Percentiles rank a stretch among this genome's conserved stretches.
These are phyloP conservation scores for Garcia nutans DNA, from an alignment of 345 rosid genomes.

Conservation along the genomic window DNA sequence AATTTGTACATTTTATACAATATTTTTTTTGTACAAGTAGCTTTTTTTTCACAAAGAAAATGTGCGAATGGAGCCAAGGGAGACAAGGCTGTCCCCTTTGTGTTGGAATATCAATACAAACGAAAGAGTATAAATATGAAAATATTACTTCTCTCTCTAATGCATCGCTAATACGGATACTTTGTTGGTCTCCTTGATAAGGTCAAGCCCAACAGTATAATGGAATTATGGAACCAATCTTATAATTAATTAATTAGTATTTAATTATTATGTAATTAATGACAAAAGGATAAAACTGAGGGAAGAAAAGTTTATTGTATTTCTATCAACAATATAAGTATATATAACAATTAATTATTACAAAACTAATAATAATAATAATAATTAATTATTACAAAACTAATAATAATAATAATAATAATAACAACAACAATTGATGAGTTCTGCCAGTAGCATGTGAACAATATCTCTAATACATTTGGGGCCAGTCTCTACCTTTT, in stretches of 20 bases:
- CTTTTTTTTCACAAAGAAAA: too few relatives aligned
- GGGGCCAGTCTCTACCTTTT: constrained; percentile 2
- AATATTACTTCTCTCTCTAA: constrained; percentile 15
- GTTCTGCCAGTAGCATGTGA: not conserved
- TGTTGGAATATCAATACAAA: constrained; percentile 34
- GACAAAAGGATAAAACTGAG: not conserved
- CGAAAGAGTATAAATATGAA: constrained; percentile 7
- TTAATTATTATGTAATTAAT: not conserved
- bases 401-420: too few relatives aligned
- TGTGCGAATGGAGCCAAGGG: constrained; percentile 34
- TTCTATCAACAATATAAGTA: not conserved
- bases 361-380: too few relatives aligned
- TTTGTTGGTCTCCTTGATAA: constrained; percentile 40
- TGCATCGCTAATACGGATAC: constrained; percentile 11
- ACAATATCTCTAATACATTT: not conserved
- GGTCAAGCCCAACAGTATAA: constrained; percentile 19
- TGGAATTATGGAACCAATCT: constrained; percentile 21
- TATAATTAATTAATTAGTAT: not conserved
- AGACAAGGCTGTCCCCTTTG: constrained; percentile 45
- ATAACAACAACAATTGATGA: too few relatives aligned
- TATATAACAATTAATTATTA: too few relatives aligned
- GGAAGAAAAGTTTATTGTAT: constrained; percentile 7
- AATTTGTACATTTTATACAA: too few relatives aligned
- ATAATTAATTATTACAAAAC: too few relatives aligned
- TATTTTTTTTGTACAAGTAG: too few relatives aligned